A percentile compares a stretch with the other conserved stretches of the same genome.
Evolutionary conservation across 164 flowering plant genomes (phyloP).

Genomic region (Piper longum): DNA sequence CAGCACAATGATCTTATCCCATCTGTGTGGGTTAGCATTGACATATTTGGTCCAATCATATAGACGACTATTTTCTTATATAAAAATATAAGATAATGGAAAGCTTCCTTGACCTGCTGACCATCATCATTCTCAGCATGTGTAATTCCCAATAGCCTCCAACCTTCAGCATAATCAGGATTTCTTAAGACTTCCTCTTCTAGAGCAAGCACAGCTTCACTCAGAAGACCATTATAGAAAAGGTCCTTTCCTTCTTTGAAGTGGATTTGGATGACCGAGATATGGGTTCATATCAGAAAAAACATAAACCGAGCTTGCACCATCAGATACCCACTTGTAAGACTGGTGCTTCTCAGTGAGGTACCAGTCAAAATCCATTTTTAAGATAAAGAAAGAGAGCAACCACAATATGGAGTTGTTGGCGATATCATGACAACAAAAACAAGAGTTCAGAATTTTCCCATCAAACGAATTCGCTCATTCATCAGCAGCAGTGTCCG

Average conservation of each 20-base stretch:
- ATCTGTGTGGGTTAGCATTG: too few relatives aligned
- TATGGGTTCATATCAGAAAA: slow-evolving; percentile 94
- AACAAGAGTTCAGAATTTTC: slow-evolving; percentile 29
- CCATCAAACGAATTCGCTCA: slow-evolving; percentile 83
- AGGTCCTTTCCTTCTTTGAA: slow-evolving; percentile 94
- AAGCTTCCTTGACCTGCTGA: slow-evolving; percentile 54
- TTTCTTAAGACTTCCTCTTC: slow-evolving; percentile 92
- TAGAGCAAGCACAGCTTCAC: slow-evolving; percentile 97
- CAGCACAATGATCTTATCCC: too few relatives aligned
- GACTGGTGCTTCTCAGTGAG: slow-evolving; percentile 48
- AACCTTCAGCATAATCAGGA: slow-evolving; percentile 94
- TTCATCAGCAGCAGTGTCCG: slow-evolving; percentile 42
- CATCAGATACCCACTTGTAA: slow-evolving; percentile 39
- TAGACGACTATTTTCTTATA: too few relatives aligned
- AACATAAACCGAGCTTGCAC: slow-evolving; percentile 62
- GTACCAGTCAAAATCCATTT: slow-evolving; percentile 23
- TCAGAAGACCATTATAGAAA: slow-evolving; percentile 85
- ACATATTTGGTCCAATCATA: too few relatives aligned
- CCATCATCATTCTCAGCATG: slow-evolving; percentile 99
- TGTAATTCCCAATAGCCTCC: slow-evolving; percentile 96
- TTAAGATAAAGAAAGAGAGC: too few relatives aligned
- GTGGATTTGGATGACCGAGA: slow-evolving; percentile 93
- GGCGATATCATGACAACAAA: not conserved
- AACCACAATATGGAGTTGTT: not conserved
- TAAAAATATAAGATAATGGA: too few relatives aligned